Evolutionary conservation across 2,329 filamentous ascomycete genomes (phyloP), one percentile per base, ranked within the genome.

Genomic region (Aspergillus eucalypticola): DNA sequence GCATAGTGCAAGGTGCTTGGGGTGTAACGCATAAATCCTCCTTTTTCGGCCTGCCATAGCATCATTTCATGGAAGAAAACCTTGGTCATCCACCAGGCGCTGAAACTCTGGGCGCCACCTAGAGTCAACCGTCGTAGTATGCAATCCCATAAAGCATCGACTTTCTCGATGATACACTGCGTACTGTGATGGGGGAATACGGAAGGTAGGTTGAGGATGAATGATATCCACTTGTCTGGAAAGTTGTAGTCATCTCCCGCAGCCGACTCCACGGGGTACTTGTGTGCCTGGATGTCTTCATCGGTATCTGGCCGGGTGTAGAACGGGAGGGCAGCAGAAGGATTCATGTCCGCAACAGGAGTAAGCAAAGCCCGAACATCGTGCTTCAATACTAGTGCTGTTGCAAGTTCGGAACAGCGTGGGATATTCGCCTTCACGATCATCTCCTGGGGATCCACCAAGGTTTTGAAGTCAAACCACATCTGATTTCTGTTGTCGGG

Each of bases 41-140:
- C 94, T 68, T 93, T 88, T 69, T 96, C 92, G 0, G 91, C 92
- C 66, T 96, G 82, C 84, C 96, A 97, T 59, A 90, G 84, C 53
- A 92, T 87, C 91, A 96, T 96, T 78, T 98, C 94, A 71, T 97
- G 93, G 55, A 97, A 86, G 83, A 94, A 98, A 60, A 94, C 93
- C 74, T 97, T 96, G 3, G 92, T 92, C 60, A 97, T 90, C 79
- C 79, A 81, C 79, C 79, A 81, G 5, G 78, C 77, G 64, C 78
- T 80, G 61, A 80, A 81, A 60, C 78, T 81, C 50, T 77, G 73
- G 6, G 79, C 79, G 10, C 78, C 78, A 50, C 74, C 75, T 27
- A 79, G 66, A 5, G 78, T 80, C 29, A 81, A 67, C 25, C 79
- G 76, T 57, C 74, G 78, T 49, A 81, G 72, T 23, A 81, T 72